A percentile compares a stretch with the other conserved stretches of the same genome.
Evolutionary conservation across 2,329 filamentous ascomycete genomes (phyloP).

Genomic region (Stromatinia cepivora): DNA sequence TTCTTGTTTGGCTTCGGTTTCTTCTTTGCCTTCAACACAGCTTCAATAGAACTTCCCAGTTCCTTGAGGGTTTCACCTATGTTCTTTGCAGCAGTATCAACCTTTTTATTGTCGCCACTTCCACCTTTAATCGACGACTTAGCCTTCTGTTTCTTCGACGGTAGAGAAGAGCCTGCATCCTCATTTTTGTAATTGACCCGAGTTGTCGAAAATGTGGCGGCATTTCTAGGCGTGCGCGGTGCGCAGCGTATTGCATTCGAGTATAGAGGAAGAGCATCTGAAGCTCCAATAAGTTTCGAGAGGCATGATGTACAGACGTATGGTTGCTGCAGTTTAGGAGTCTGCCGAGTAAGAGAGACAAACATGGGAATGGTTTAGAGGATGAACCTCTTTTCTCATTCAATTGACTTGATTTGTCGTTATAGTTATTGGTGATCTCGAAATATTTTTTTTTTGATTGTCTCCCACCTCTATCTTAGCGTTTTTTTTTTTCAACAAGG

Average conservation of each 20-base stretch:
- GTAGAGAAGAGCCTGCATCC: neutral
- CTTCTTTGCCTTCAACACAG: neutral
- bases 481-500: conserved; percentile 6
- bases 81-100: neutral
- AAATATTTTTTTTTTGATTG: conserved; percentile 2
- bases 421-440: neutral
- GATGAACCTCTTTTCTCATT: conserved; percentile 5
- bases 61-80: neutral
- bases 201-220: conserved; percentile 25
- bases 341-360: conserved; percentile 32
- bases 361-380: conserved; percentile 30
- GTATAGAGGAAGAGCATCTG: conserved; percentile 10
- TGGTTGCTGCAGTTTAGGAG: conserved; percentile 27
- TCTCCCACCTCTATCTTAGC: conserved; percentile 20
- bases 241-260: conserved; percentile 16
- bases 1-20: neutral
- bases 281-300: conserved; percentile 24
- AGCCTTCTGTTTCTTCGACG: neutral
- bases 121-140: neutral
- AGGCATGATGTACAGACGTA: conserved; percentile 36
- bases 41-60: neutral
- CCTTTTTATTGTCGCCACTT: neutral
- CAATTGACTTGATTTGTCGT: neutral
- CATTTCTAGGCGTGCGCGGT: conserved; percentile 10
- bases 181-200: neutral